Evolutionary conservation across 257 asterid species (phyloP).

Genomic region (Solanum okadae): DNA sequence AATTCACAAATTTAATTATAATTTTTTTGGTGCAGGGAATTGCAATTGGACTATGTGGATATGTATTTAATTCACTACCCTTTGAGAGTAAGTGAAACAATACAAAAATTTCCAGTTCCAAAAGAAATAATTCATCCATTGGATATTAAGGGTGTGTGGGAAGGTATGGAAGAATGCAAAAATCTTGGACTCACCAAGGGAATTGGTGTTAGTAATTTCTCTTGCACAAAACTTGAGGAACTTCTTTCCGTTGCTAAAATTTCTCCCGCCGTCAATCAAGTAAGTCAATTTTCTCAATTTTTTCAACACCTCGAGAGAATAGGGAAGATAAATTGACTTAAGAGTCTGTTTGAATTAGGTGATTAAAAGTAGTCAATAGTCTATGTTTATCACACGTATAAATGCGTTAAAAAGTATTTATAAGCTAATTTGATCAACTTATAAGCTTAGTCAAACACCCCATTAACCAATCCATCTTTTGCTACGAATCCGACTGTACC

Average conservation of each 20-base stretch:
- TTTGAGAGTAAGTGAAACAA: conserved; percentile 24
- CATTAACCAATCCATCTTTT: not conserved
- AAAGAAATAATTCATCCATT: conserved; percentile 18
- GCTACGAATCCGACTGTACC: not conserved
- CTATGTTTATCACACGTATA: not conserved
- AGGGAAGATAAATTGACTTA: too few species aligned
- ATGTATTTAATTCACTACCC: conserved; percentile 53
- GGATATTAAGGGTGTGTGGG: conserved; percentile 53
- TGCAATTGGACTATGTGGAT: conserved; percentile 49
- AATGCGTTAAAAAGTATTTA: not conserved
- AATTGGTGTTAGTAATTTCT: conserved; percentile 65
- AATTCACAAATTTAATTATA: not conserved
- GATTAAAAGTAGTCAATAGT: not conserved
- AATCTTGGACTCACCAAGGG: conserved; percentile 49
- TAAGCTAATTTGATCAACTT: not conserved
- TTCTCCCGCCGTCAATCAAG: conserved; percentile 57
- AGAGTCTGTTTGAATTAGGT: too few species aligned
- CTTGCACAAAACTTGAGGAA: conserved; percentile 22
- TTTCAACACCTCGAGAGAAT: too few species aligned
- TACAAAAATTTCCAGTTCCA: conserved; percentile 10
- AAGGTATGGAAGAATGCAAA: conserved; percentile 56
- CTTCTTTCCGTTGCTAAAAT: conserved; percentile 33
- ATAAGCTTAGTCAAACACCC: not conserved
- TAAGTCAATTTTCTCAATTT: not conserved
- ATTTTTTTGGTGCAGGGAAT: conserved; percentile 21